Evolutionary conservation across 2,329 filamentous ascomycete genomes (phyloP).

Genomic region (Aspergillaceae sp.): DNA sequence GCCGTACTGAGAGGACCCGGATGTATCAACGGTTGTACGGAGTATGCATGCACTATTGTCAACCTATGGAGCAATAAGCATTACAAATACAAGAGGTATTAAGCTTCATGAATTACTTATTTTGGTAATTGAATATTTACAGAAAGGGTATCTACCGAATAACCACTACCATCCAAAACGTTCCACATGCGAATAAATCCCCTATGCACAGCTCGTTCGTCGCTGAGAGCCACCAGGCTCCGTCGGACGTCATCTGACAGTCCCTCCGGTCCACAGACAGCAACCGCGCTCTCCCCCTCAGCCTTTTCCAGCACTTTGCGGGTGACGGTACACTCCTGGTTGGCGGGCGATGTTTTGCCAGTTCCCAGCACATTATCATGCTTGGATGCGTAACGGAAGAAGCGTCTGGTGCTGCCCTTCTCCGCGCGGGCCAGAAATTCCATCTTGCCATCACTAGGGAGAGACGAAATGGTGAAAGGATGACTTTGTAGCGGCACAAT

Average conservation of each 20-base stretch:
- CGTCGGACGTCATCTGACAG: slow-evolving; percentile 49
- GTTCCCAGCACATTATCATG: slow-evolving; percentile 16
- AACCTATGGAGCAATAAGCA: too few species aligned
- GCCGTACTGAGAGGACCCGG: too few species aligned
- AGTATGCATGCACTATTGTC: too few species aligned
- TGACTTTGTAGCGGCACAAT: slow-evolving; percentile 53
- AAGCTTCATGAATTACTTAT: too few species aligned
- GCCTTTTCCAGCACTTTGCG: slow-evolving; percentile 50
- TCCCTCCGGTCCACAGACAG: slow-evolving; percentile 52
- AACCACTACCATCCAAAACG: slow-evolving; percentile 39
- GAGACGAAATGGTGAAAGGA: slow-evolving; percentile 55
- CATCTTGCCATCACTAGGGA: slow-evolving; percentile 47
- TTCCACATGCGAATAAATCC: slow-evolving; percentile 56
- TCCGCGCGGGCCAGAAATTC: slow-evolving; percentile 50
- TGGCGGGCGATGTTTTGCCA: slow-evolving; percentile 2
- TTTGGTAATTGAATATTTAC: too few species aligned
- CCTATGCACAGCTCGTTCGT: slow-evolving; percentile 60
- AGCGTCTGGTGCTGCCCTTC: slow-evolving; percentile 43
- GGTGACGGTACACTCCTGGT: slow-evolving; percentile 38
- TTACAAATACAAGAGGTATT: too few species aligned
- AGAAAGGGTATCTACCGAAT: too few species aligned
- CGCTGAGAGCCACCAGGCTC: slow-evolving; percentile 48
- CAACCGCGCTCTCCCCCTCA: slow-evolving; percentile 53
- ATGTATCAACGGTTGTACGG: too few species aligned
- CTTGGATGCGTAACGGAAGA: slow-evolving; percentile 46